Conservation (phyloP, 2,329 filamentous ascomycete genomes). For the Exophiala dermatitidis region DNA sequence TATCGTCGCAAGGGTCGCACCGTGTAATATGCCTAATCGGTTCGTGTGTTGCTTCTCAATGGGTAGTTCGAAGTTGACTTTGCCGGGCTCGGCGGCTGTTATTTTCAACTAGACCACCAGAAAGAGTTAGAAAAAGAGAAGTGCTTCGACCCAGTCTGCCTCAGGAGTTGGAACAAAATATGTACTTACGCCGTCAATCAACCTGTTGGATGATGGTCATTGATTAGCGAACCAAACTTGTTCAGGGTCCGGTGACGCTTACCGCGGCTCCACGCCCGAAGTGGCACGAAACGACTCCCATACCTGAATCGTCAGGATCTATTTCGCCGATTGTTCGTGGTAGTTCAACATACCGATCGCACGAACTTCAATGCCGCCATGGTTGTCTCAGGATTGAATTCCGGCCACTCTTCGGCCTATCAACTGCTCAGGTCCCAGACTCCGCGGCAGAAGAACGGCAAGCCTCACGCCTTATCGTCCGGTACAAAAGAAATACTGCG, state of each 20-base stretch:
- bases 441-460: not conserved
- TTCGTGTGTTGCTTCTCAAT: conserved; percentile 62
- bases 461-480: not conserved
- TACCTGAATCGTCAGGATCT: conserved; percentile 50
- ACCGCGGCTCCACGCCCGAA: conserved; percentile 87
- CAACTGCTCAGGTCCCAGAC: not conserved
- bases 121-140: not conserved
- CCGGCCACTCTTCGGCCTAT: not conserved
- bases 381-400: conserved; percentile 7
- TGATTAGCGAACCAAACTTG: no score
- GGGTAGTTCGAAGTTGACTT: conserved; percentile 58
- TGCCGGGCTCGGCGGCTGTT: conserved; percentile 53
- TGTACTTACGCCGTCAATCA: conserved; percentile 39
- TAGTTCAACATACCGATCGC: conserved; percentile 48
- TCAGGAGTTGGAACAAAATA: conserved; percentile 2
- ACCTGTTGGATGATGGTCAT: conserved; percentile 15
- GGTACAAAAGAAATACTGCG: not conserved
- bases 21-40: conserved; percentile 58
- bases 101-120: conserved; percentile 47
- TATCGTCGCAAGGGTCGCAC: conserved; percentile 59
- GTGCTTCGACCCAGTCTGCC: not conserved
- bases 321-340: not conserved
- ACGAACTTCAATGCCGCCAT: conserved; percentile 58
- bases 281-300: conserved; percentile 77
- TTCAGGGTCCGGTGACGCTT: no score